A percentile compares a stretch with the other conserved stretches of the same genome.
Evolutionary conservation across 805 yeast genomes (phyloP).

Genomic region (Candida awuae): DNA sequence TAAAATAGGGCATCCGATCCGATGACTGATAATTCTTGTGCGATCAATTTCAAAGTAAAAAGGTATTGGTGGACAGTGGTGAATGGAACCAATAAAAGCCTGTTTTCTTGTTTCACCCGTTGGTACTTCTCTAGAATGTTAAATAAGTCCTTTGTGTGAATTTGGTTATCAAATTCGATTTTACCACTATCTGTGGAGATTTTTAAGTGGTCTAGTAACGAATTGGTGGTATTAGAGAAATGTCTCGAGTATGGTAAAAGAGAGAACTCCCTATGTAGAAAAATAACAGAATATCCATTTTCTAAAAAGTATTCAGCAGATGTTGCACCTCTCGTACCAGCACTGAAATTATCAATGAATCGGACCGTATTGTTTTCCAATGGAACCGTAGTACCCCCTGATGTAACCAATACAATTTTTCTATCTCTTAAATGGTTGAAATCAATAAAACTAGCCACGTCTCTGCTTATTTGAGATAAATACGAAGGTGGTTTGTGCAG

Average conservation of each 20-base stretch:
- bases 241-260: slow-evolving; percentile 89
- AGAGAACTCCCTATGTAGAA: slow-evolving; percentile 86
- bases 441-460: slow-evolving; percentile 54
- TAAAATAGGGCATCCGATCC: slow-evolving; percentile 65
- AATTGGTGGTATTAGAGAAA: slow-evolving; percentile 74
- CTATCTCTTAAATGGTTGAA: slow-evolving; percentile 38
- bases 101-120: slow-evolving; percentile 40
- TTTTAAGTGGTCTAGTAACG: slow-evolving; percentile 76
- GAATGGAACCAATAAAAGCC: slow-evolving; percentile 70
- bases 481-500: slow-evolving; percentile 69
- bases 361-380: slow-evolving; percentile 94
- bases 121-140: slow-evolving; percentile 49
- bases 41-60: slow-evolving; percentile 67
- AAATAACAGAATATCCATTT: slow-evolving; percentile 84
- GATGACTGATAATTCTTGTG: slow-evolving; percentile 47
- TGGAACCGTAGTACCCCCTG: slow-evolving; percentile 98
- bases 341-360: slow-evolving; percentile 92
- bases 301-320: slow-evolving; percentile 87
- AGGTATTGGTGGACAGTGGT: slow-evolving; percentile 93
- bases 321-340: slow-evolving; percentile 97
- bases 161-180: slow-evolving; percentile 54
- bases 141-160: slow-evolving; percentile 48
- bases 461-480: slow-evolving; percentile 49
- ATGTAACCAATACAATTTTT: slow-evolving; percentile 74
- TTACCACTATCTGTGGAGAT: slow-evolving; percentile 38